A percentile compares a stretch with the other conserved stretches of the same genome.
Conservation (phyloP, 768 basidiomycete genomes). For the Boletus rubescentipes region DNA sequence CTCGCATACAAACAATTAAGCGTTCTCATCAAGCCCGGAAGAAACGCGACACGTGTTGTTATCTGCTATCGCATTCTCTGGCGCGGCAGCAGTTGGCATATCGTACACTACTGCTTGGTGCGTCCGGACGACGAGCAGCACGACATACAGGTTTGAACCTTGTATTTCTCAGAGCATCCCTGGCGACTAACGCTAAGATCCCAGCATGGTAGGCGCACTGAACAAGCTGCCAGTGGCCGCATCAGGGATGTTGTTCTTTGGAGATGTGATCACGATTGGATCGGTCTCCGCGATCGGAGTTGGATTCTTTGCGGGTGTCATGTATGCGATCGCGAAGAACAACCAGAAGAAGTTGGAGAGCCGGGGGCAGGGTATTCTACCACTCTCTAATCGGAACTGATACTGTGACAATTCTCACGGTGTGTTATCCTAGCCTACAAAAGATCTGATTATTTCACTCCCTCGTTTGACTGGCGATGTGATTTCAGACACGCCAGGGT, state of each 20-base stretch:
- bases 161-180: background rate
- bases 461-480: no score
- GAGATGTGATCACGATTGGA: conserved; percentile 82
- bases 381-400: conserved; percentile 55
- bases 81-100: conserved; percentile 96
- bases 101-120: conserved; percentile 99
- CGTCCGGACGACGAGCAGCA: conserved; percentile 91
- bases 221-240: conserved; percentile 98
- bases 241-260: conserved; percentile 98
- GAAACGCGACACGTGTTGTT: conserved; percentile 78
- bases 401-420: conserved; percentile 10
- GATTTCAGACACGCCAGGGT: conserved; percentile 3
- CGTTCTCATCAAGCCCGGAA: conserved; percentile 58
- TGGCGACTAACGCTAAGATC: conserved; percentile 8
- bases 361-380: conserved; percentile 60
- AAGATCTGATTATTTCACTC: background rate
- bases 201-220: conserved; percentile 92
- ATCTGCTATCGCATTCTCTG: conserved; percentile 90
- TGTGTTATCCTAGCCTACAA: conserved; percentile 2
- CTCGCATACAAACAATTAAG: background rate
- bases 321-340: conserved; percentile 94
- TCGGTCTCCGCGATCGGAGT: conserved; percentile 85
- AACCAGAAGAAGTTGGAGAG: conserved; percentile 81
- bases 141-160: conserved; percentile 83
- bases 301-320: conserved; percentile 88